phyloP scores from a whole-genome alignment of 306 rosid genomes.

The Purshia tridentata region DNA sequence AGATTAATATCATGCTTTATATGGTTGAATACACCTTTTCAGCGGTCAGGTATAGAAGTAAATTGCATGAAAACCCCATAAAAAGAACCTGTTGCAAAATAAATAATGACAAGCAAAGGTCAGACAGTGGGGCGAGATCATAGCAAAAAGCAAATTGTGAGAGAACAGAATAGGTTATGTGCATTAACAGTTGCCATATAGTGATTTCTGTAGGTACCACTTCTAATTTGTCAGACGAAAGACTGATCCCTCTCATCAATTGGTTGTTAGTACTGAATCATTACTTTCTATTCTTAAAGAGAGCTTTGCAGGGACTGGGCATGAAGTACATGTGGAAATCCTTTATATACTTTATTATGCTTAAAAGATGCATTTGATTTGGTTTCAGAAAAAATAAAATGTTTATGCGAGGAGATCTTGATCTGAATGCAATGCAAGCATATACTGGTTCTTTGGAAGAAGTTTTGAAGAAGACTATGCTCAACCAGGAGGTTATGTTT shows the following conservation, averaged over 20 bases:
- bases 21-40: too few species aligned
- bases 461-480: slow-evolving; percentile 51
- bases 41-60: too few species aligned
- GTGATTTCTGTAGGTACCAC: neutral
- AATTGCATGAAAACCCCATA: too few species aligned
- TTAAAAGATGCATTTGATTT: slow-evolving; percentile 13
- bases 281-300: neutral
- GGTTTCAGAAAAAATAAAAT: slow-evolving; percentile 21
- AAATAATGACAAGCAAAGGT: neutral
- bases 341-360: neutral
- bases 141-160: neutral
- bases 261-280: neutral
- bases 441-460: slow-evolving; percentile 32
- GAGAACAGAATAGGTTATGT: neutral
- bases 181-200: neutral
- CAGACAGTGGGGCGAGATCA: neutral
- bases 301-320: slow-evolving; percentile 9
- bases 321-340: slow-evolving; percentile 2
- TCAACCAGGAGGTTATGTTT: slow-evolving; percentile 54
- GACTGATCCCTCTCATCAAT: neutral
- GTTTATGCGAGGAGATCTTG: slow-evolving; percentile 45
- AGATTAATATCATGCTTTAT: too few species aligned
- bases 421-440: slow-evolving; percentile 34
- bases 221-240: neutral
- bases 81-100: too few species aligned